Base-by-base conservation (phyloP, 2,329 filamentous ascomycete species). In the Fusarium secorum region DNA sequence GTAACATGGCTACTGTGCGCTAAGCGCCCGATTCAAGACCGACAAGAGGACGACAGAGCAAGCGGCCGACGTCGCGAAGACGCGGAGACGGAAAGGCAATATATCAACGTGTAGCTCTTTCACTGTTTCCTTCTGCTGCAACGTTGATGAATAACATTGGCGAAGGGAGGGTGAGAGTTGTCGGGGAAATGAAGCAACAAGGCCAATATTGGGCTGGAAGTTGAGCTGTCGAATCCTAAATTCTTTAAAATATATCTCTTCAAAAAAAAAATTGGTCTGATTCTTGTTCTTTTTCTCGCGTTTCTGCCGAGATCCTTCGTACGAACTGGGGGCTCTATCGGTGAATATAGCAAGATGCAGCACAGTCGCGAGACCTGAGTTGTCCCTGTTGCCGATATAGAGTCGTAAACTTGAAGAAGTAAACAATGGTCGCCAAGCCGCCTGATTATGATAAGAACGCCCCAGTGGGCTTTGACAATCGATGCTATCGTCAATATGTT, bases 1-100 rank as follows among this genome's bases (percentile, higher is more conserved):
- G 93, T 80, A 98, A 85, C 89, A 97, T 93, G 84, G 83, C 90
- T 84, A 78, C 75, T 73, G 70, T 65, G 72, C 66, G 64, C 74
- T 70, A 78, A 75, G 64, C 55, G 64, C 57, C 48, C 45, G 33
- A 51, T 66, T 46, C 33, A 64, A 48, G 26, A 54, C 30, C 39
- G 62, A 54, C 44, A 60, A 60, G 54, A 59, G 53, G 38, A 55
- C 51, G 57, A 57, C 35, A 46, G 49, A 68, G 57, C 58, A 58
- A 67, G 62, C 71, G 59, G 68, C 74, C 64, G 65, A 68, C 73
- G 71, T 69, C 73, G 61, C 62, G 44, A 64, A 68, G 73, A 75
- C 74, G 71, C 73, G 59, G 68, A 46, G 65, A 67, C 49, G 38
- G 35, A 38, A 64, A 48, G 38, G 28, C 49, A 41, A 54, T 41